Evolutionary conservation across 108 stramenopile species (phyloP).

Genomic region (Skeletonema grethae): DNA sequence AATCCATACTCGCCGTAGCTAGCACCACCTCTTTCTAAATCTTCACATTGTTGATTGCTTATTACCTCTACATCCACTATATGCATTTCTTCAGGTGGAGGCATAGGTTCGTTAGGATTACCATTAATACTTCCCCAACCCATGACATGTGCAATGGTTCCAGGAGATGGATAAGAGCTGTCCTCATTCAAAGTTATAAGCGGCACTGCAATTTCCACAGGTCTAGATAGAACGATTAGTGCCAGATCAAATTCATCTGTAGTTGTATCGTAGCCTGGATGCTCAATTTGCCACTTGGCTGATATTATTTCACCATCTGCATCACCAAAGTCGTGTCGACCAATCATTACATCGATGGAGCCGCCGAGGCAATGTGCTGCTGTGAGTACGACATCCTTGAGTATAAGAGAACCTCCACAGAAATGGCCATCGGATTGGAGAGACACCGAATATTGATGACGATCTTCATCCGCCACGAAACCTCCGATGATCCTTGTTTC

Average conservation of each 20-base stretch:
- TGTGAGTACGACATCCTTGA: constrained; percentile 19
- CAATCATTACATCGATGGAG: constrained; percentile 25
- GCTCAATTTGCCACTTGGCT: constrained; percentile 6
- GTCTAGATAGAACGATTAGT: constrained; percentile 9
- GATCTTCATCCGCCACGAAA: background rate
- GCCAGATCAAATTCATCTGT: constrained; percentile 7
- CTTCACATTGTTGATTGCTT: constrained; percentile 14
- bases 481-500: constrained; percentile 21
- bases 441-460: constrained; percentile 18
- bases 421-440: constrained; percentile 13
- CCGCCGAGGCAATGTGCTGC: constrained; percentile 34
- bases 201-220: background rate
- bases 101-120: background rate
- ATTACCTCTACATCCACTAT: constrained; percentile 23
- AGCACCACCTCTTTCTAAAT: constrained; percentile 7
- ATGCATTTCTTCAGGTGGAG: constrained; percentile 4
- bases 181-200: constrained; percentile 9
- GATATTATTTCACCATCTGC: constrained; percentile 21
- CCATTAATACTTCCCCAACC: constrained; percentile 26
- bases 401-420: constrained; percentile 26
- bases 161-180: constrained; percentile 1
- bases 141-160: constrained; percentile 11
- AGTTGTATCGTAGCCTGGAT: background rate
- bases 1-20: constrained; percentile 13
- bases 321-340: constrained; percentile 16